phyloP scores from a whole-genome alignment of 108 stramenopile genomes.

The Aurantiochytrium sp. region DNA sequence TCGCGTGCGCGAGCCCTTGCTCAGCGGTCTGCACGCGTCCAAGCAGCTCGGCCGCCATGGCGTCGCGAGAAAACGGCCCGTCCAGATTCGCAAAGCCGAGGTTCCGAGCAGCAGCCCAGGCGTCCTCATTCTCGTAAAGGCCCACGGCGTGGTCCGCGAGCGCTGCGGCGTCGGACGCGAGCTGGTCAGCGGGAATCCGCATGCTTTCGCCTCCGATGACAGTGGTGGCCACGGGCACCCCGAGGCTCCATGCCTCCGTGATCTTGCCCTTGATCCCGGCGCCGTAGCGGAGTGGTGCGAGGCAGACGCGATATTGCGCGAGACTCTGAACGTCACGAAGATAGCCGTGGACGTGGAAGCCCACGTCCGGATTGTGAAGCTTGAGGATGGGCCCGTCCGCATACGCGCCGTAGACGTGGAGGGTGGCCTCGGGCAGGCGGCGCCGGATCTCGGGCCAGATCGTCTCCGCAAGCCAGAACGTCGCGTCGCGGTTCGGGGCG shows the following conservation, averaged over 20 bases:
- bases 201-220: conserved; percentile 71
- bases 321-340: conserved; percentile 44
- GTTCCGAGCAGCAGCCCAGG: conserved; percentile 39
- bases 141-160: conserved; percentile 54
- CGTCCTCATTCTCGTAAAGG: conserved; percentile 40
- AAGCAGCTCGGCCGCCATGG: neutral
- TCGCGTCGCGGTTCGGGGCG: conserved; percentile 69
- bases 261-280: conserved; percentile 81
- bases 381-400: conserved; percentile 39
- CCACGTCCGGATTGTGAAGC: conserved; percentile 42
- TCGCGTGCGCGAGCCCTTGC: conserved; percentile 30
- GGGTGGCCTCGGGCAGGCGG: conserved; percentile 45
- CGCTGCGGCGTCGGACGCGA: conserved; percentile 37
- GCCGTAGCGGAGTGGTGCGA: conserved; percentile 74
- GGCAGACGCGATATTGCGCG: conserved; percentile 50
- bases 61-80: neutral
- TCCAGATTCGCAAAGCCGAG: conserved; percentile 41
- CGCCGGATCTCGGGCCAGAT: conserved; percentile 67
- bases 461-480: conserved; percentile 43
- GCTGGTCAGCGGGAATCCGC: neutral
- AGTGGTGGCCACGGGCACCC: conserved; percentile 71
- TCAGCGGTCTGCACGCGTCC: neutral
- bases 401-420: conserved; percentile 68
- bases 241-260: conserved; percentile 67
- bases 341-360: conserved; percentile 64